Evolutionary conservation across 2,329 filamentous ascomycete genomes (phyloP).

Genomic region (Helotiales sp.): DNA sequence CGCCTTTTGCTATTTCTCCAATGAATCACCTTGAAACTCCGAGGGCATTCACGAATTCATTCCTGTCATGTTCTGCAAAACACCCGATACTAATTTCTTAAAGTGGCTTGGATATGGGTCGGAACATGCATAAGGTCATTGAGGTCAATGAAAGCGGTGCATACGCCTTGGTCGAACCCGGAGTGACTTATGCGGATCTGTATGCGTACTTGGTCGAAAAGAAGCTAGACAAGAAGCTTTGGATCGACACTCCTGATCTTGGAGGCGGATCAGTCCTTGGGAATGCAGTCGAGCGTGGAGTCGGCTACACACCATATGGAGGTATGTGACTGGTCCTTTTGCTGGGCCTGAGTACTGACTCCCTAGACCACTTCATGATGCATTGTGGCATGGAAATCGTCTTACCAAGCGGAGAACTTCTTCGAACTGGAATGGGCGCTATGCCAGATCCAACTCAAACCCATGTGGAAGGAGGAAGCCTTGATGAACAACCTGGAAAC

Average conservation of each 20-base stretch:
- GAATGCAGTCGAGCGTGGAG: constrained; percentile 46
- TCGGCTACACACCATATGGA: constrained; percentile 48
- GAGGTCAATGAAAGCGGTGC: constrained; percentile 50
- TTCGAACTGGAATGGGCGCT: constrained; percentile 50
- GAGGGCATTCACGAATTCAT: too few species aligned
- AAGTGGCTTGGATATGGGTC: constrained; percentile 47
- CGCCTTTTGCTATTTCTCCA: not conserved
- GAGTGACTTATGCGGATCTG: constrained; percentile 53
- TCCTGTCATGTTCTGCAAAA: too few species aligned
- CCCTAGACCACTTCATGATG: constrained; percentile 38
- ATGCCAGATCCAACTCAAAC: constrained; percentile 26
- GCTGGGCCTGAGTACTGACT: not conserved
- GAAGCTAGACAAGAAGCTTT: constrained; percentile 41
- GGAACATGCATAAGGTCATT: constrained; percentile 52
- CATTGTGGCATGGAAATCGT: constrained; percentile 47
- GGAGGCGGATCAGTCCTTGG: constrained; percentile 45
- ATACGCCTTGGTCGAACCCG: constrained; percentile 54
- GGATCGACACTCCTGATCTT: constrained; percentile 43
- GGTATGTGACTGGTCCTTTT: constrained; percentile 26
- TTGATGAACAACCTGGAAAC: constrained; percentile 34
- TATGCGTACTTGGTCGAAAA: constrained; percentile 48
- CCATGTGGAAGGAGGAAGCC: not conserved
- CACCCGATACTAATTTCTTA: not conserved
- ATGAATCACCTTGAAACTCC: too few species aligned
- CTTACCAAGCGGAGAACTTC: constrained; percentile 44